Base-by-base conservation (phyloP, 116 monocot species). In the Papilionanthe hybrid region DNA sequence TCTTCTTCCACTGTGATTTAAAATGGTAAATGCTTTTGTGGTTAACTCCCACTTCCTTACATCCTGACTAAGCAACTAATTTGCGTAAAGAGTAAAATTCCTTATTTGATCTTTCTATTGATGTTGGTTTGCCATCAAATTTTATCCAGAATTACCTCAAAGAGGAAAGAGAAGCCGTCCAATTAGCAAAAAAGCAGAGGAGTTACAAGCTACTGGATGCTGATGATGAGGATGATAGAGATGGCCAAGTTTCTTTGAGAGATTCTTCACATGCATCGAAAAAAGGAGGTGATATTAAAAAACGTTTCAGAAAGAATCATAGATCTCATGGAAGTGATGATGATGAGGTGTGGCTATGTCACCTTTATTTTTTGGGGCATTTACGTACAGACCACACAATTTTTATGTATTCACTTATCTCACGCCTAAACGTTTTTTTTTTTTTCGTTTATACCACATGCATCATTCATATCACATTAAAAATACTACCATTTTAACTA, bases 161-260 rank as follows among this genome's bases (percentile, higher is more conserved):
- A 75, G 75, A 90, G 82, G 95, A 92, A 85, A 95, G 83, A 48
- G 90, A 91, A 77, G 90, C 99, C 76, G 89, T 88, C 32, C 69
- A 84, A 27, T 79, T 95, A 28, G 99, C 78, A 5, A 90, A 78
- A 81, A 93, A 93, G 87, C 95, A 99, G 57, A 89, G 29, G 82
- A 91, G 84, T 43, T 99, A 99, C 82, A 88, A 86, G 78, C 47
- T 99, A 20, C 75, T 99, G 78, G 95, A 91, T 78, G 91, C 84
- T 72, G 96, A 97, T 57, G 91, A 93, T 72, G 91, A 91, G 27
- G 88, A 88, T 75, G 83, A 86, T 45, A 77, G n/a, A 17, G 72
- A 85, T 79, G 55, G 29, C 25, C 76, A 25, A 49, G 60, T 63
- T 56, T n/a, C 79, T 28, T 49, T 50, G 15, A 82, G 23, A 27